phyloP scores from a whole-genome alignment of 1,284 basidiomycete genomes.

The Phellopilus nigrolimitatus region DNA sequence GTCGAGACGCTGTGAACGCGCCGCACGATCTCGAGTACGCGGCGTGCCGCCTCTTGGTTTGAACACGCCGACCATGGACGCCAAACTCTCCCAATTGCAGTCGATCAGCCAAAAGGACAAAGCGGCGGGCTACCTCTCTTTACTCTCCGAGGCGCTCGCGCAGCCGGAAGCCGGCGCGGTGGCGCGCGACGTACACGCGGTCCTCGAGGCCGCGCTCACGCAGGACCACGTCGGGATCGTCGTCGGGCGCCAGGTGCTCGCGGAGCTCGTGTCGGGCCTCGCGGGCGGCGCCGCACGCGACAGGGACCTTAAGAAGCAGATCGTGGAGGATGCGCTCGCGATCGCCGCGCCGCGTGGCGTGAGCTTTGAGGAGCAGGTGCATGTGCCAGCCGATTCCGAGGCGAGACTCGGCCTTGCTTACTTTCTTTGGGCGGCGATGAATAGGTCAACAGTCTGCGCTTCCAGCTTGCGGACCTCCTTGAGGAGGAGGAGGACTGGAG shows the following conservation, averaged over 20 bases:
- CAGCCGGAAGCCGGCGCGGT: constrained; percentile 42
- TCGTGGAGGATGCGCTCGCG: constrained; percentile 69
- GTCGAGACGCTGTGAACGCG: too few relatives aligned
- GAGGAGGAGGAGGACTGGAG: constrained; percentile 91
- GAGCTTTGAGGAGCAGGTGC: constrained; percentile 93
- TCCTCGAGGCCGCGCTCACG: constrained; percentile 75
- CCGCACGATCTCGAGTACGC: too few relatives aligned
- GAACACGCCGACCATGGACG: constrained; percentile 45
- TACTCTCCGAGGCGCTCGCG: constrained; percentile 53
- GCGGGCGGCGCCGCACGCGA: constrained; percentile 51
- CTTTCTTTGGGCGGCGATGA: too few relatives aligned
- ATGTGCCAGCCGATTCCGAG: constrained; percentile 23
- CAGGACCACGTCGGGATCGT: constrained; percentile 78
- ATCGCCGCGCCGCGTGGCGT: constrained; percentile 70
- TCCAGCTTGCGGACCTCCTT: constrained; percentile 82
- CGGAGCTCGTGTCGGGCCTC: constrained; percentile 71
- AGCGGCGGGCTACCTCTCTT: constrained; percentile 64
- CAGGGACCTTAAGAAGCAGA: constrained; percentile 53
- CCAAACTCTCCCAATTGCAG: constrained; percentile 54
- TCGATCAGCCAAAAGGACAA: constrained; percentile 80
- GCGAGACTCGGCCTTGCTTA: constrained; percentile 14
- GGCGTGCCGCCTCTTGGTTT: not conserved
- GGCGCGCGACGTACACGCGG: constrained; percentile 51
- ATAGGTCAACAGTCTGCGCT: constrained; percentile 79
- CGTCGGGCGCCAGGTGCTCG: constrained; percentile 78